A percentile compares a stretch with the other conserved stretches of the same genome.
Evolutionary conservation across 768 basidiomycete genomes (phyloP).

Genomic region (Pisolithus albus): DNA sequence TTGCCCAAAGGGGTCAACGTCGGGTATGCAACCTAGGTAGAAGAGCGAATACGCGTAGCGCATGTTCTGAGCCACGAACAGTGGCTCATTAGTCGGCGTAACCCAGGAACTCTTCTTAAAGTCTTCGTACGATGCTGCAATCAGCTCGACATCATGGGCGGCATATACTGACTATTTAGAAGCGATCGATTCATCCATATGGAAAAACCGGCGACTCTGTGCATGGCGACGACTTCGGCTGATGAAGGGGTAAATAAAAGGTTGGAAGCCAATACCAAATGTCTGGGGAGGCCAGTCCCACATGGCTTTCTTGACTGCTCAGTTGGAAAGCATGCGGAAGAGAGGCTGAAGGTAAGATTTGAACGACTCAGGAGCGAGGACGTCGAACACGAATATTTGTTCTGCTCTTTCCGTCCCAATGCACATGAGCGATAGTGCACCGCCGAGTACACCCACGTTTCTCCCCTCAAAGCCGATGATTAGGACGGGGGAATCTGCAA

Average conservation of each 20-base stretch:
- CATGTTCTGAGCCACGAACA: constrained; percentile 20
- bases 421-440: constrained; percentile 31
- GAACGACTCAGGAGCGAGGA: too few species aligned
- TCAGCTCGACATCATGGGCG: constrained; percentile 36
- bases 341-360: too few species aligned
- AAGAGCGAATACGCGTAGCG: constrained; percentile 24
- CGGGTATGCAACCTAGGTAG: constrained; percentile 21
- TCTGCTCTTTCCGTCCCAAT: constrained; percentile 27
- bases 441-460: constrained; percentile 25
- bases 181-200: constrained; percentile 35
- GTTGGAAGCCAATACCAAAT: background rate
- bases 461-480: constrained; percentile 37
- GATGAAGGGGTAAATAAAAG: background rate
- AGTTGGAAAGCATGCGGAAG: too few species aligned
- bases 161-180: constrained; percentile 34
- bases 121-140: constrained; percentile 29
- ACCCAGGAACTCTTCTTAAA: constrained; percentile 25
- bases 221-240: constrained; percentile 34
- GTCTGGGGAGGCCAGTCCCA: background rate
- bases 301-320: too few species aligned
- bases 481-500: constrained; percentile 19
- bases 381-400: constrained; percentile 33
- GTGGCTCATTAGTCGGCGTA: constrained; percentile 8
- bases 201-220: constrained; percentile 21
- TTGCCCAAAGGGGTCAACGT: constrained; percentile 21